A percentile compares a stretch with the other conserved stretches of the same genome.
Evolutionary conservation across 495 filamentous ascomycete species (phyloP).

Genomic region (Tuber melanosporum): DNA sequence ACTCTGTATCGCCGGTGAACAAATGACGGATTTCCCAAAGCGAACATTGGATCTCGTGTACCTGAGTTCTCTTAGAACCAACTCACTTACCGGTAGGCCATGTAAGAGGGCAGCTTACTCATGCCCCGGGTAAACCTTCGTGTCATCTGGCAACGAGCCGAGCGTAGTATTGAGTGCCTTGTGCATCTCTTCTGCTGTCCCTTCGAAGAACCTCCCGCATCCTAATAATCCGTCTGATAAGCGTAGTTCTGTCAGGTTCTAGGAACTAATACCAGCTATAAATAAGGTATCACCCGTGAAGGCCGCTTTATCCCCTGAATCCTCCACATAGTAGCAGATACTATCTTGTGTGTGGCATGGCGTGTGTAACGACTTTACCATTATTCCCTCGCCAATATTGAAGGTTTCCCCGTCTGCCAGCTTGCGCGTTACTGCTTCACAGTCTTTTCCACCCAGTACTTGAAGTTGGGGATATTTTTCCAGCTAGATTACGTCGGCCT

Average conservation of each 20-base stretch:
- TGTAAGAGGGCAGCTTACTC: conserved; percentile 9
- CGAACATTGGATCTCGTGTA: conserved; percentile 93
- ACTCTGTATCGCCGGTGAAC: conserved; percentile 68
- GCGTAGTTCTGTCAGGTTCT: background rate
- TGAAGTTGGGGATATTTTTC: conserved; percentile 59
- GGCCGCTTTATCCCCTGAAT: conserved; percentile 70
- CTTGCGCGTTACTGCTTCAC: conserved; percentile 67
- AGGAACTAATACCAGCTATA: conserved; percentile 61
- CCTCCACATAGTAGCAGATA: conserved; percentile 85
- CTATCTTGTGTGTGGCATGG: conserved; percentile 98
- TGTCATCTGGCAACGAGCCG: conserved; percentile 77
- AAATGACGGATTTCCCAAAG: conserved; percentile 68
- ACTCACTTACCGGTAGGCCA: conserved; percentile 55
- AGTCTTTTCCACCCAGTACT: conserved; percentile 83
- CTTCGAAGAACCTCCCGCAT: conserved; percentile 97
- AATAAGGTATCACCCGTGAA: conserved; percentile 97
- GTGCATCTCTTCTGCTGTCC: conserved; percentile 84
- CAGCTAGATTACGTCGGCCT: conserved; percentile 49
- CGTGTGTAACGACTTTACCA: conserved; percentile 83
- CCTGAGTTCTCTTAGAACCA: conserved; percentile 53
- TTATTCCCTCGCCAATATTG: conserved; percentile 72
- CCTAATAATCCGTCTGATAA: conserved; percentile 47
- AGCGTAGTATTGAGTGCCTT: conserved; percentile 81
- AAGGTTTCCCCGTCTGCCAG: conserved; percentile 70
- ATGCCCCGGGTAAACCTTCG: conserved; percentile 64